Base-by-base conservation (phyloP, 352 stramenopile genomes). In the Globisporangium paroecandrum region DNA sequence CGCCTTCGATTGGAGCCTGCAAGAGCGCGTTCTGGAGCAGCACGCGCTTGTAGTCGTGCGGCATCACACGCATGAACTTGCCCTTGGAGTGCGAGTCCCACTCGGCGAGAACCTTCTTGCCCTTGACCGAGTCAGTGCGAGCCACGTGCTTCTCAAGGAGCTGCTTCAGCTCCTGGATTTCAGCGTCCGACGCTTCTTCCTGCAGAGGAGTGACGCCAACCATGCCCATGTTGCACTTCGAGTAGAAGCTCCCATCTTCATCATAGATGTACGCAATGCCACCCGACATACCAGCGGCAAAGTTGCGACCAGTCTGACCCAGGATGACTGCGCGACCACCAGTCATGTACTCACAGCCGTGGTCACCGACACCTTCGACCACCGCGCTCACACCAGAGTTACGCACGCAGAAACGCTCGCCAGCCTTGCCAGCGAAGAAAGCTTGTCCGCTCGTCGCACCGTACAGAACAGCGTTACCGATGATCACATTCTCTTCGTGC, bases 291-390 rank as follows among this genome's bases (percentile, higher is more conserved):
- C 96, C 96, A 34, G 96, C 96, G 55, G 91, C 96, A 78, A 98
- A 98, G 85, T 99, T 99, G 69, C 95, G 89, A 38, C 97, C 96
- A 41, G 94, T 99, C 25, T 84, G 75, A 20, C 96, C 96, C 7
- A 99, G 79, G 57, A 97, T 88, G 32, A 98, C 91, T 36, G 98
- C 88, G 59, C 90, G 76, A 66, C 95, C 96, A 67, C 96, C 96
- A n/a, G 97, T 99, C 97, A 99, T 99, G 87, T 99, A 99, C 79
- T 99, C 97, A 64, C 93, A 98, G 34, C 95, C 95, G 76, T 99
- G 97, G 74, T 99, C 96, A 70, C 97, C 97, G 53, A 98, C 89
- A 60, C 95, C 96, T 78, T 99, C 97, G 43, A 98, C 95, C 46
- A 99, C 95, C 13, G 93, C 86, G 62, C 97, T 79, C n/a, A 97